phyloP scores from a whole-genome alignment of 352 stramenopile species.

The Globisporangium spinosum region DNA sequence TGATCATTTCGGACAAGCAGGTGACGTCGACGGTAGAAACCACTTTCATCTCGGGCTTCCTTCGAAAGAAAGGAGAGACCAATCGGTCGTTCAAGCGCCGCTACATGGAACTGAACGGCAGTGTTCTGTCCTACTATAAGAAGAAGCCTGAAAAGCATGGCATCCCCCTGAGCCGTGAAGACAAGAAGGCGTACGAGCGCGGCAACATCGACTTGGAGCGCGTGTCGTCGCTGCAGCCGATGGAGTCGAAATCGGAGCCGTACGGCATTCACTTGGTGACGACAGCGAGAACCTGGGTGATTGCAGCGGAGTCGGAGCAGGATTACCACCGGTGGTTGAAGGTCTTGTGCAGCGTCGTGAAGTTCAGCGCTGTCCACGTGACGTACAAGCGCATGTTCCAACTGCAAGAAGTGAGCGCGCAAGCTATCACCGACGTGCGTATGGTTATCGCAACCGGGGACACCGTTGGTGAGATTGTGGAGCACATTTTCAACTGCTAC shows the following conservation, averaged over 20 bases:
- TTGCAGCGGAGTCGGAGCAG: constrained; percentile 62
- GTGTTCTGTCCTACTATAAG: constrained; percentile 78
- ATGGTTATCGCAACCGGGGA: constrained; percentile 82
- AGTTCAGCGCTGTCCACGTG: constrained; percentile 76
- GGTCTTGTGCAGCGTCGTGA: constrained; percentile 71
- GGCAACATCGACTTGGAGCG: constrained; percentile 77
- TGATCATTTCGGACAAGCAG: constrained; percentile 61
- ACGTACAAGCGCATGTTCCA: constrained; percentile 84
- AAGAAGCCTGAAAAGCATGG: constrained; percentile 83
- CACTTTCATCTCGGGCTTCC: constrained; percentile 53
- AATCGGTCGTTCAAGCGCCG: constrained; percentile 81
- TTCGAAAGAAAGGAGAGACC: constrained; percentile 81
- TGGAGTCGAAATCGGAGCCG: constrained; percentile 56
- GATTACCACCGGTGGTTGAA: constrained; percentile 84
- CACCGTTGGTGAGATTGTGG: constrained; percentile 85
- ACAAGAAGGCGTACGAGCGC: constrained; percentile 72
- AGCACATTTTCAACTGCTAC: constrained; percentile 89
- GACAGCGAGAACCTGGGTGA: constrained; percentile 69
- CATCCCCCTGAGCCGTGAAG: constrained; percentile 57
- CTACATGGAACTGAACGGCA: constrained; percentile 83
- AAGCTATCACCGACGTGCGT: constrained; percentile 80
- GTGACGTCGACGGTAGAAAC: constrained; percentile 9
- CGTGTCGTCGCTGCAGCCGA: constrained; percentile 77
- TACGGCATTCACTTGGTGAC: constrained; percentile 81
- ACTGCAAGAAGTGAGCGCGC: constrained; percentile 78